A percentile compares a stretch with the other conserved stretches of the same genome.
These are phyloP conservation scores for Coffea humblotiana DNA, from an alignment of 305 asterid species.

Conservation along the genomic window DNA sequence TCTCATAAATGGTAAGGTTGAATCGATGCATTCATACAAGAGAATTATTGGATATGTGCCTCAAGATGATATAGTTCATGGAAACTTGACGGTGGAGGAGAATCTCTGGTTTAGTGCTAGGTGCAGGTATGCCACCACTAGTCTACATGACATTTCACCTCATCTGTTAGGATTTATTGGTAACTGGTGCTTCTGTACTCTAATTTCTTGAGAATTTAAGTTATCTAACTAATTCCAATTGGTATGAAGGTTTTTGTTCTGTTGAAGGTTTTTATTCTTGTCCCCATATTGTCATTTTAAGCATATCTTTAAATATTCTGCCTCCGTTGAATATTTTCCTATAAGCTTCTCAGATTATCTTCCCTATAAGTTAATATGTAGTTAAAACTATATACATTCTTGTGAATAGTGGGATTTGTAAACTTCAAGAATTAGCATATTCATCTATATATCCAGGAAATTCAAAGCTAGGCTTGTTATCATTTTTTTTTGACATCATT, in stretches of 20 bases:
- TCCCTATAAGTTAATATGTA: background rate
- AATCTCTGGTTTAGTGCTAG: conserved; percentile 93
- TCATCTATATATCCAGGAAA: background rate
- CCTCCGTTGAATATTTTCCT: background rate
- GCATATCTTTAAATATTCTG: background rate
- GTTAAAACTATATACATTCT: background rate
- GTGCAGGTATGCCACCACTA: conserved; percentile 59
- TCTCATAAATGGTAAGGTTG: conserved; percentile 65
- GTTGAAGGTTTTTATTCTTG: background rate
- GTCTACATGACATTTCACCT: background rate
- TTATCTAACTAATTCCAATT: background rate
- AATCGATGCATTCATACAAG: conserved; percentile 67
- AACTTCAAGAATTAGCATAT: background rate
- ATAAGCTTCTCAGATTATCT: background rate
- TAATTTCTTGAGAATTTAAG: background rate
- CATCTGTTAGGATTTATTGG: background rate
- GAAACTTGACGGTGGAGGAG: conserved; percentile 90
- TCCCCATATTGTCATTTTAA: background rate
- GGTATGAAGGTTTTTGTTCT: background rate
- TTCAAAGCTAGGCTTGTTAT: background rate
- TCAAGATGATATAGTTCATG: conserved; percentile 94
- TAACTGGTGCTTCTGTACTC: background rate
- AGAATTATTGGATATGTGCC: conserved; percentile 87
- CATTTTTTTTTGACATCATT: background rate
- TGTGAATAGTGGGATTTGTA: background rate